Conservation (phyloP, 495 filamentous ascomycete genomes). For the Podospora comata region DNA sequence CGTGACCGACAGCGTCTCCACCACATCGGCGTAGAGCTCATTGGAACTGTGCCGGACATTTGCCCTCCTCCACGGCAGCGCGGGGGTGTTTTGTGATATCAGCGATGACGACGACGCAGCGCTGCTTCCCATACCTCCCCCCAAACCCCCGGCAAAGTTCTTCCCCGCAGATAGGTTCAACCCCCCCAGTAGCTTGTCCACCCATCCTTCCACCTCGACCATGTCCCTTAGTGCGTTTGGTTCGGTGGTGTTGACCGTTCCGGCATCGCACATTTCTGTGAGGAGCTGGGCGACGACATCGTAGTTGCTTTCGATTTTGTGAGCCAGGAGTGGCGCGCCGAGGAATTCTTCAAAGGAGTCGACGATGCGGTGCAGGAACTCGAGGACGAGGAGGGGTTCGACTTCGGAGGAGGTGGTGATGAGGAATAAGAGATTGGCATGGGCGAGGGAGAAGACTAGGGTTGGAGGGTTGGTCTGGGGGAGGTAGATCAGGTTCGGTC, state of each 20-base stretch:
- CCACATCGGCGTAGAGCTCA: slow-evolving; percentile 93
- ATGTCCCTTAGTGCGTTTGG: slow-evolving; percentile 88
- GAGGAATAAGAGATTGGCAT: slow-evolving; percentile 85
- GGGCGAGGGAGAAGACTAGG: slow-evolving; percentile 78
- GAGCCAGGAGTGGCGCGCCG: slow-evolving; percentile 78
- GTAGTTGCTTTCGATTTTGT: slow-evolving; percentile 83
- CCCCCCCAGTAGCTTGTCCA: slow-evolving; percentile 87
- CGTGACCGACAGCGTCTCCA: slow-evolving; percentile 83
- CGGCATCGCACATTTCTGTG: slow-evolving; percentile 95
- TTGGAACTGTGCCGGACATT: slow-evolving; percentile 96
- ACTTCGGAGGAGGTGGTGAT: slow-evolving; percentile 77
- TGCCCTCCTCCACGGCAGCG: slow-evolving; percentile 78
- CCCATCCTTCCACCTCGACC: slow-evolving; percentile 82
- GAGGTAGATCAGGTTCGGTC: slow-evolving; percentile 82
- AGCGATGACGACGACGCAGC: slow-evolving; percentile 30
- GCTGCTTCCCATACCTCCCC: slow-evolving; percentile 20
- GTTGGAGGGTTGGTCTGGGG: slow-evolving; percentile 80
- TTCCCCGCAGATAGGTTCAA: slow-evolving; percentile 69
- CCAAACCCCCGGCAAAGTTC: slow-evolving; percentile 22
- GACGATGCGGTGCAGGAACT: slow-evolving; percentile 89
- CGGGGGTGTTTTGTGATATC: slow-evolving; percentile 41
- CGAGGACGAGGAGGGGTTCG: slow-evolving; percentile 90
- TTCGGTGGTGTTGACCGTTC: slow-evolving; percentile 85
- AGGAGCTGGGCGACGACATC: slow-evolving; percentile 93
- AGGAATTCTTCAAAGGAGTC: slow-evolving; percentile 95